These are phyloP conservation scores for Xylariaceae sp. DNA, from an alignment of 2,329 filamentous ascomycete species.

Conservation along the genomic window DNA sequence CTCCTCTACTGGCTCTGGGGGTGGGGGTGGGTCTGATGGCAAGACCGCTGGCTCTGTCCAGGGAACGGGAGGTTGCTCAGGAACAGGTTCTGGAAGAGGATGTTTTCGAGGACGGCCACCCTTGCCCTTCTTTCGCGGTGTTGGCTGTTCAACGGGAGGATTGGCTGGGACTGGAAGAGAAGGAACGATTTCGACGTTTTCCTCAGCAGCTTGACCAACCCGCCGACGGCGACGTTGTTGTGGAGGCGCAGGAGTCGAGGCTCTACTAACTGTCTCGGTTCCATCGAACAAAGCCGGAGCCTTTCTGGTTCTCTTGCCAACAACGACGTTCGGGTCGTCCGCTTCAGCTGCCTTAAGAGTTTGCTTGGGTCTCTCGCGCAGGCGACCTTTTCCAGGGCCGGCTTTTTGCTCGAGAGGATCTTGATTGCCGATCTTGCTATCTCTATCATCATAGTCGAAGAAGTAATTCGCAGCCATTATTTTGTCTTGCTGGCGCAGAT, in stretches of 20 bases:
- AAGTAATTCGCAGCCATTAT: constrained; percentile 58
- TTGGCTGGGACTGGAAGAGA: constrained; percentile 9
- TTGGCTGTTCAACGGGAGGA: constrained; percentile 19
- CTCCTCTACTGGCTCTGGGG: constrained; percentile 11
- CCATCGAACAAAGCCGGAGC: constrained; percentile 49
- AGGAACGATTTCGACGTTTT: constrained; percentile 19
- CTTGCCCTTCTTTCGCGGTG: constrained; percentile 29
- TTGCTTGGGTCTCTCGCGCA: constrained; percentile 54
- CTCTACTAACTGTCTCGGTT: constrained; percentile 47
- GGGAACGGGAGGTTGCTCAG: constrained; percentile 17
- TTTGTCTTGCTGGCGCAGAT: constrained; percentile 48
- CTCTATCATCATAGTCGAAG: constrained; percentile 58
- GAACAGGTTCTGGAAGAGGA: constrained; percentile 19
- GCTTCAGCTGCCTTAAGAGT: constrained; percentile 58
- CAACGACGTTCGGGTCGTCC: constrained; percentile 41
- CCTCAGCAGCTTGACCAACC: constrained; percentile 18
- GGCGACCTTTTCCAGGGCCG: constrained; percentile 49
- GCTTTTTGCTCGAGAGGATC: constrained; percentile 55
- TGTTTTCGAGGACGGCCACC: constrained; percentile 31
- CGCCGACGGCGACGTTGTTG: constrained; percentile 26
- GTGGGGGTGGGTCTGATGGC: constrained; percentile 14
- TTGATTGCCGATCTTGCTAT: constrained; percentile 55
- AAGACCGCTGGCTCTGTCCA: no score
- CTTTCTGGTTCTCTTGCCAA: constrained; percentile 52
- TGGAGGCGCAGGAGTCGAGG: constrained; percentile 44